Base-by-base conservation (phyloP, 2,329 filamentous ascomycete species). In the Neofusicoccum sp. region DNA sequence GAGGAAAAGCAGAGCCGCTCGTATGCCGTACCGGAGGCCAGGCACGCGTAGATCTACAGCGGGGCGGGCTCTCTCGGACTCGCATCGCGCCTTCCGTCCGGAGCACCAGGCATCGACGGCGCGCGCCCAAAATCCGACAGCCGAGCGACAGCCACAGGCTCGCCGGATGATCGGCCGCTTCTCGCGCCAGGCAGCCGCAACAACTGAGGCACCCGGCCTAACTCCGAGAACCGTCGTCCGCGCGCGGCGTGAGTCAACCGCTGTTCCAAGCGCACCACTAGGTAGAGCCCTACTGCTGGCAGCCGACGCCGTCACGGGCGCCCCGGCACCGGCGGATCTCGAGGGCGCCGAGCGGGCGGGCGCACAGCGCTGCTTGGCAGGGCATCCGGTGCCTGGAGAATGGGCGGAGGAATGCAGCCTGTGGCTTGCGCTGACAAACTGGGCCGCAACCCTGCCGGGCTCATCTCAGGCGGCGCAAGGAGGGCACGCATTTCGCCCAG, bases 381-480 rank as follows among this genome's bases (percentile, higher is more conserved):
- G 51, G 51, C 51, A 56, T 12, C n/a, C 26, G 49, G 49, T 41
- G 36, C 48, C 49, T 54, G 34, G 51, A 43, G 51, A 56, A 56
- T 43, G 51, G 38, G 51, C 51, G 51, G 38, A 56, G 51, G 38
- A 56, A 44, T 56, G 51, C 51, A 20, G 51, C 28, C 51, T 54
- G 49, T 54, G 49, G 49, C 49, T 54, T 54, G 49, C 20, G 49
- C 34, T 54, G 49, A 54, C 49, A 54, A 54, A 54, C 49, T 53
- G 38, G 49, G 49, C 49, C 34, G 34, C 49, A 53, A 41, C 36
- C 48, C 47, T 49, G 47, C 31, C 47, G 41, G 20, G 47, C 47
- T 38, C 48, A 51, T 51, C 33, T 38, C 12, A 53, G 49, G 34
- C 49, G 20, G 24, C 38, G 51, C 51, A 56, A 56, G 51, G 51